Evolutionary conservation across 2,329 filamentous ascomycete genomes (phyloP).

Genomic region (Akanthomyces uredinophilus): DNA sequence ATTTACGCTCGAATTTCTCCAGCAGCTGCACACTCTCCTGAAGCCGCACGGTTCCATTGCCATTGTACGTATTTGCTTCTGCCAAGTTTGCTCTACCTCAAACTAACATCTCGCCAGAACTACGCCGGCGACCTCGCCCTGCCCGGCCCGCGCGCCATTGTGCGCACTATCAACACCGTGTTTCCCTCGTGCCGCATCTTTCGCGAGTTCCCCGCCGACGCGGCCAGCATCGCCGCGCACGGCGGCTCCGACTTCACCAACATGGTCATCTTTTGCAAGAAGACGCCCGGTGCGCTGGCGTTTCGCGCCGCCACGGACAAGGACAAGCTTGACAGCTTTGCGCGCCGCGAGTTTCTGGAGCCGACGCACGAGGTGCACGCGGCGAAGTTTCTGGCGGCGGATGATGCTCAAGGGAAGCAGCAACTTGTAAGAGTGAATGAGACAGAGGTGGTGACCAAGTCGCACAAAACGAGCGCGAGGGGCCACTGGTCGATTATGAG

Average conservation of each 20-base stretch:
- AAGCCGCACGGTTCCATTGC: slow-evolving; percentile 77
- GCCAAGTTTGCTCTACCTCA: background rate
- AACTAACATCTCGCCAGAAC: slow-evolving; percentile 53
- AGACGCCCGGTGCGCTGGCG: slow-evolving; percentile 44
- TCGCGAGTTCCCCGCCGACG: slow-evolving; percentile 61
- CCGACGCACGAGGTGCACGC: slow-evolving; percentile 66
- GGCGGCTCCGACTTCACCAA: slow-evolving; percentile 72
- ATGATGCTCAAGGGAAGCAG: slow-evolving; percentile 22
- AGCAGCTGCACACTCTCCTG: slow-evolving; percentile 64
- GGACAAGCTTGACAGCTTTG: slow-evolving; percentile 69
- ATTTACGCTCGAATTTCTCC: slow-evolving; percentile 82
- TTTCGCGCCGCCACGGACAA: slow-evolving; percentile 62
- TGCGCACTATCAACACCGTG: slow-evolving; percentile 73
- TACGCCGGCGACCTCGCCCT: slow-evolving; percentile 85
- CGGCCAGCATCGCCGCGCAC: slow-evolving; percentile 29
- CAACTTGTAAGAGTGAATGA: slow-evolving; percentile 55
- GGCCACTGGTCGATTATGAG: slow-evolving; percentile 94
- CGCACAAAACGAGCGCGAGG: slow-evolving; percentile 69
- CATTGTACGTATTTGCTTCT: slow-evolving; percentile 57
- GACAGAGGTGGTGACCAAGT: slow-evolving; percentile 61
- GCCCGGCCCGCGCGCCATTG: slow-evolving; percentile 69
- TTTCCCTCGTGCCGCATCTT: slow-evolving; percentile 92
- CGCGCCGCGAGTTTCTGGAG: slow-evolving; percentile 63
- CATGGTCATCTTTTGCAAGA: slow-evolving; percentile 91
- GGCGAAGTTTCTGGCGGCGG: slow-evolving; percentile 40